These are phyloP conservation scores for Tieghemiomyces parasiticus DNA, from an alignment of 192 early-diverging fungal genomes.

Conservation along the genomic window DNA sequence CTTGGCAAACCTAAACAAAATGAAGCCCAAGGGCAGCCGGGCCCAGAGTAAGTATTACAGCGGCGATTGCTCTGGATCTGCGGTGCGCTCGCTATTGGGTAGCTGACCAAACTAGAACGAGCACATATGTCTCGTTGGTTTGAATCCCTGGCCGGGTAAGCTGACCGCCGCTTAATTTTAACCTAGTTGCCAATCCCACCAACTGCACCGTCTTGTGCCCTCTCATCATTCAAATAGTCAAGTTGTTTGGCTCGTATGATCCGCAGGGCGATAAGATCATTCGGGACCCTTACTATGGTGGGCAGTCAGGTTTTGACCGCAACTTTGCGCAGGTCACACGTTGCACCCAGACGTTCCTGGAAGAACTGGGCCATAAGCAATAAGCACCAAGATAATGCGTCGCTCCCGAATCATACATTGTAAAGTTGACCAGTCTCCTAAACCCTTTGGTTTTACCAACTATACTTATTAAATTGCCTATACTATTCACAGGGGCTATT, in stretches of 20 bases:
- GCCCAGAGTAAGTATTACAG: constrained; percentile 12
- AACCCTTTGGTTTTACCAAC: too few relatives aligned
- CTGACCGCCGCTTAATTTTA: background rate
- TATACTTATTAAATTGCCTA: too few relatives aligned
- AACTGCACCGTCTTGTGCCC: background rate
- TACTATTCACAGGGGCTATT: too few relatives aligned
- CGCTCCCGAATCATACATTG: too few relatives aligned
- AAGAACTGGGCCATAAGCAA: too few relatives aligned
- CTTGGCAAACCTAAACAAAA: constrained; percentile 36
- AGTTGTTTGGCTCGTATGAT: constrained; percentile 70
- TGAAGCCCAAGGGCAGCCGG: constrained; percentile 23
- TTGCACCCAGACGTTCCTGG: constrained; percentile 52
- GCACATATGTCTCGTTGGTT: background rate
- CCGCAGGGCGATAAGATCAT: constrained; percentile 55
- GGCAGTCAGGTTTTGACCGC: constrained; percentile 52
- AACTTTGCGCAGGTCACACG: constrained; percentile 63
- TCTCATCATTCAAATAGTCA: constrained; percentile 18
- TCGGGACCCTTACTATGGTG: constrained; percentile 61
- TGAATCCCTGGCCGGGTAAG: background rate
- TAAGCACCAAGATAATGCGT: too few relatives aligned
- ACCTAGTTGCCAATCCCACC: background rate
- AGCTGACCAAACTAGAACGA: background rate
- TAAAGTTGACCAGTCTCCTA: too few relatives aligned
- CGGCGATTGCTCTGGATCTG: background rate
- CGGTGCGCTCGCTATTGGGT: background rate